Evolutionary conservation across 176 grass and related monocot genomes (phyloP).

Genomic region (Aegilops longissima): DNA sequence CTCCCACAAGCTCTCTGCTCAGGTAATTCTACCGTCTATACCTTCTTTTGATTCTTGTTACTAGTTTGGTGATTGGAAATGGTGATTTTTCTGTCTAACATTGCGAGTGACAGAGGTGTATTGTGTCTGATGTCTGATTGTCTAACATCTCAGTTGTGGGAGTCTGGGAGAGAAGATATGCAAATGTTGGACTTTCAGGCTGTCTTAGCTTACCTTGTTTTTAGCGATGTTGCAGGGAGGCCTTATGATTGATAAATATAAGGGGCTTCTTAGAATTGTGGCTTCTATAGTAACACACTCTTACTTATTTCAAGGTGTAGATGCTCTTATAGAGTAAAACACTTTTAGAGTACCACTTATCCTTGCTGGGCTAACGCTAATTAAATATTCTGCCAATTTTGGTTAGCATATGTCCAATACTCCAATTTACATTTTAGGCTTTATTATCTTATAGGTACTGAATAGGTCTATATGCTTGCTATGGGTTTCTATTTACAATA

Average conservation of each 20-base stretch:
- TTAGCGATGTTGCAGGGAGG: neutral
- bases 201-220: neutral
- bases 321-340: neutral
- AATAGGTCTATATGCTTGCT: neutral
- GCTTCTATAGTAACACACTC: neutral
- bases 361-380: neutral
- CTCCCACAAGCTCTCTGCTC: neutral
- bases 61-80: no score
- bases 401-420: neutral
- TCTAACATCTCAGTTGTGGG: neutral
- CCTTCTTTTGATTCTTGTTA: neutral
- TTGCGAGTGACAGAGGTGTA: neutral
- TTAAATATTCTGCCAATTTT: neutral
- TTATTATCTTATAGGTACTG: neutral
- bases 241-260: neutral
- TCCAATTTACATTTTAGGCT: neutral
- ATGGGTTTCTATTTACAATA: neutral
- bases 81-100: neutral
- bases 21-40: neutral
- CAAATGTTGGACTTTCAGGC: neutral
- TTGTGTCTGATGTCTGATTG: neutral
- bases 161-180: neutral
- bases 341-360: neutral
- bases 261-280: neutral
- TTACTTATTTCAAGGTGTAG: neutral